Evolutionary conservation across 768 basidiomycete genomes (phyloP).

Genomic region (Leccinum aurantiacum): DNA sequence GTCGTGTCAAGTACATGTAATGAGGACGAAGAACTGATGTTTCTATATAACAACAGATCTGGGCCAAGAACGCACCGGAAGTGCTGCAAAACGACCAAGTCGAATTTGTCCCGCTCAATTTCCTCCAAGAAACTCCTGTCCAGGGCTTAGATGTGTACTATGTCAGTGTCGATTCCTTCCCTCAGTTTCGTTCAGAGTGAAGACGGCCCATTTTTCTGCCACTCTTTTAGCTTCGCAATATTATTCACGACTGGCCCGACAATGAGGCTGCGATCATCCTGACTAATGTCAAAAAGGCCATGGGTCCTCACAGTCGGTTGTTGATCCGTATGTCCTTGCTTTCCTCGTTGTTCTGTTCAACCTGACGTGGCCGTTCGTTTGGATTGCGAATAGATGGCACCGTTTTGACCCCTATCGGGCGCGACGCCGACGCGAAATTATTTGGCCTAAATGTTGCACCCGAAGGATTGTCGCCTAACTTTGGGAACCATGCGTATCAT

Average conservation of each 20-base stretch:
- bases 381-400: slow-evolving; percentile 19
- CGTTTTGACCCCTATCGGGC: slow-evolving; percentile 11
- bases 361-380: neutral
- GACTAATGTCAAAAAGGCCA: slow-evolving; percentile 28
- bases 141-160: neutral
- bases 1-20: neutral
- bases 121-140: neutral
- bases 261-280: slow-evolving; percentile 33
- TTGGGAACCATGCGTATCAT: slow-evolving; percentile 42
- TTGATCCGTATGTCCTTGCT: slow-evolving; percentile 31
- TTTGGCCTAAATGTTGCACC: slow-evolving; percentile 34
- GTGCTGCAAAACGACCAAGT: slow-evolving; percentile 15
- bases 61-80: neutral
- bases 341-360: neutral
- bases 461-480: slow-evolving; percentile 47
- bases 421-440: slow-evolving; percentile 2
- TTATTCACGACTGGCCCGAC: slow-evolving; percentile 39
- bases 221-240: slow-evolving; percentile 23
- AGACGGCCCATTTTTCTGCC: neutral
- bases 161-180: neutral
- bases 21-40: neutral
- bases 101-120: neutral
- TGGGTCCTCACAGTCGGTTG: slow-evolving; percentile 31
- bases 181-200: neutral
- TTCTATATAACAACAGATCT: neutral